Base-by-base conservation (phyloP, 2,329 filamentous ascomycete genomes). In the Paraphaeosphaeria sporulosa region DNA sequence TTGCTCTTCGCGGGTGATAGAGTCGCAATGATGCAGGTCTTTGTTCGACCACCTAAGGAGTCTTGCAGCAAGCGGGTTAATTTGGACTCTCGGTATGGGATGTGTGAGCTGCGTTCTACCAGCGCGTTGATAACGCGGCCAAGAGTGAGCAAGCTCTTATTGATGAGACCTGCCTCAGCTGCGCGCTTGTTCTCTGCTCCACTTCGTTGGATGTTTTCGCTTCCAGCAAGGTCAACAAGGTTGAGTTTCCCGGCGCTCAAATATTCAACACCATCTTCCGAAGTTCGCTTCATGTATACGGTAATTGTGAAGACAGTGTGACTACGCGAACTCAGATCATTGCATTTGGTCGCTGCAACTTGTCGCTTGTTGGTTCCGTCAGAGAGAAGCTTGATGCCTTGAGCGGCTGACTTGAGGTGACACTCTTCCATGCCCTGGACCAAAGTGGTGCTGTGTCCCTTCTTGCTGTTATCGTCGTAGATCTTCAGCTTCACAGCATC, bases 271-370 rank as follows among this genome's bases (percentile, higher is more conserved):
- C 93, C 94, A 62, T 90, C 88, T 50, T 96, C 92, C 2, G 88
- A 87, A 0, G 87, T 87, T 63, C 90, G 89, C 78, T 96, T 97
- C 71, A 93, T 90, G 73, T 94, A 93, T 0, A 94, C 92, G 0
- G 94, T 97, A 61, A 99, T 92, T 8, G 95, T 98, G 74, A 99
- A 99, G 23, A 99, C 91, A 0, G 95, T 99, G 75, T 99, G 96
- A 81, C 94, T 97, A 77, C 95, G 89, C 70, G 94, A 97, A 79
- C 94, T 97, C 57, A 98, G 87, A 71, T 99, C 95, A 76, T 99
- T 99, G 86, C 95, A 99, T 79, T 98, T 98, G n/a, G 95, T 99
- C 4, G 96, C 93, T 6, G 95, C 96, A n/a, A 99, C 95, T 78
- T 99, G 95, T 52, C 95, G 90, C 79, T 94, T 96, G 80, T 95